Base-by-base conservation (phyloP, 1,139 yeast genomes). In the Yamadazyma pseudoaaseri region DNA sequence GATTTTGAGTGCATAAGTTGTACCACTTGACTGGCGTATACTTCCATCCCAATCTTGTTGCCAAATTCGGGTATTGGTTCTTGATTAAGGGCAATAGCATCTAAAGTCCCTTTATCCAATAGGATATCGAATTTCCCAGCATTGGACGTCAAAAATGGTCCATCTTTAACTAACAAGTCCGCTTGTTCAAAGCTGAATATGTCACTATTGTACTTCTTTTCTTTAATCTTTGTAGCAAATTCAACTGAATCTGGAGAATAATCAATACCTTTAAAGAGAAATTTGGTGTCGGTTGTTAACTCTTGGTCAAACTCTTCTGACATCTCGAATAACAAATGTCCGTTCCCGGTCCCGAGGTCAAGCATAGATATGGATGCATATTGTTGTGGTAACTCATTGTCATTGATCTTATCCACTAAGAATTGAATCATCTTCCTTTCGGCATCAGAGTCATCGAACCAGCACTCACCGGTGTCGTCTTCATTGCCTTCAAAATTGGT, bases 281-380 rank as follows among this genome's bases (percentile, higher is more conserved):
- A 84, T 45, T 30, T 48, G 41, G 21, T 11, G 6, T 35, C 31
- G 11, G 16, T 26, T 41, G 49, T 76, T 67, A 11, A 77, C 80
- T 52, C 62, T 37, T 65, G 65, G 17, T 51, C 43, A 9, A 68
- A 41, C 16, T 83, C 89, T 29, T 85, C 79, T 39, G 58, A 53
- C 30, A 92, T 53, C 36, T 81, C 75, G 49, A 90, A 86, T 28
- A 92, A 56, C 29, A 92, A 63, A 54, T 89, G 96, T 0, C 98
- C 98, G 56, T 92, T 92, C 1, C 98, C 99, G 0, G 97, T 89
- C 1, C 99, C 99, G 29, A 92, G 62, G 58, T 92, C 98, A 16
- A 89, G 58, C 34, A 87, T 69, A 2, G 54, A 64, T 9, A 67
- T 55, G 3, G 54, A 51, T 2, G 68, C 71, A 13, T 63, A 56